Percentiles rank a stretch among this genome's conserved stretches.
Conservation (phyloP, 2,329 filamentous ascomycete species). For the Neoarthrinium moseri region DNA sequence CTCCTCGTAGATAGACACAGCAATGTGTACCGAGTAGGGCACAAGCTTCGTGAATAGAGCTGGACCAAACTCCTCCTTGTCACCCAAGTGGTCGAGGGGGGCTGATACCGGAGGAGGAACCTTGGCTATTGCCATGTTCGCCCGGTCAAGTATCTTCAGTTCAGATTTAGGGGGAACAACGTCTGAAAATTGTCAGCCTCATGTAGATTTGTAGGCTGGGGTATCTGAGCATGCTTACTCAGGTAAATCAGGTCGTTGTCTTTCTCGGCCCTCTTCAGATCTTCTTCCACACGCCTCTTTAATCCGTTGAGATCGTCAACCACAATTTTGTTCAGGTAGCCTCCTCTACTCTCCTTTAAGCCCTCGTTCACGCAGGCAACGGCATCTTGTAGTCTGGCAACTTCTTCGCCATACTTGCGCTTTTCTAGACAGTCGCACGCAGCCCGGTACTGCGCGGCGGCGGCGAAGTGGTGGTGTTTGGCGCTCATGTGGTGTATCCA, state of each 20-base stretch:
- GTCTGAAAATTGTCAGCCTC: constrained; percentile 35
- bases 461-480: constrained; percentile 96
- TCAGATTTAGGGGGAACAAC: constrained; percentile 86
- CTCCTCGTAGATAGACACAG: constrained; percentile 93
- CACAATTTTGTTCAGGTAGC: constrained; percentile 78
- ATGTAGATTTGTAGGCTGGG: not conserved
- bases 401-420: constrained; percentile 91
- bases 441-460: constrained; percentile 88
- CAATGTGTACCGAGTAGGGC: constrained; percentile 92
- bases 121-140: constrained; percentile 80
- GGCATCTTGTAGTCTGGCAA: constrained; percentile 81
- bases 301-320: constrained; percentile 78
- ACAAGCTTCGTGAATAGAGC: constrained; percentile 89
- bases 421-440: constrained; percentile 92
- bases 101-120: constrained; percentile 80
- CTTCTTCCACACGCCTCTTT: constrained; percentile 79
- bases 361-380: constrained; percentile 82
- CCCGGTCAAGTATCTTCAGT: constrained; percentile 79
- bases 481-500: constrained; percentile 99
- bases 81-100: constrained; percentile 76
- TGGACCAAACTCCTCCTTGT: constrained; percentile 76
- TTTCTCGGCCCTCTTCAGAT: constrained; percentile 88
- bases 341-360: constrained; percentile 72
- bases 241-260: constrained; percentile 97
- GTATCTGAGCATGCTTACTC: too few species aligned